Evolutionary conservation across 2,329 filamentous ascomycete species (phyloP), one percentile per base, ranked within the genome.

Genomic region (Microdochium nivale): DNA sequence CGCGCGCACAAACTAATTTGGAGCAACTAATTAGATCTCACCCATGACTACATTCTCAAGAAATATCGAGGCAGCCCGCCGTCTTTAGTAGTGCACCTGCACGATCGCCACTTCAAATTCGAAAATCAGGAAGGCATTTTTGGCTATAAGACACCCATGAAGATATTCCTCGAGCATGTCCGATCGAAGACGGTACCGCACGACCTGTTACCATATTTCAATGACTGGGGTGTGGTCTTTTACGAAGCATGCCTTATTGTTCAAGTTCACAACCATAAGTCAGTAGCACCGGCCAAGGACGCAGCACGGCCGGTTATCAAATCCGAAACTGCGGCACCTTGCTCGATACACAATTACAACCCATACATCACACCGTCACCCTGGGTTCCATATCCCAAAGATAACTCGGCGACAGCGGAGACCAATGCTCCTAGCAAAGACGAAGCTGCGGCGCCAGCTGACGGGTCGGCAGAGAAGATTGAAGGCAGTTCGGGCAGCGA

Each of bases 171-270:
- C 35, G 84, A 95, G 58, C 90, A 96, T 66, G 68, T 97, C 47
- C 79, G 79, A 57, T 75, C 73, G 43, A 81, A 86, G 52, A 95
- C 89, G 0, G 76, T 99, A 33, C 94, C 94, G 1, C 90, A 96
- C 67, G 90, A 96, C 59, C 82, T 97, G 65, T 72, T 97, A 11
- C 83, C 87, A 48, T 86, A 92, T 58, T 81, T 99, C 51, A 77
- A 84, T 25, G 77, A 82, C 48, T 76, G 77, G 19, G 82, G 83
- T 21, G 86, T 96, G 14, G 77, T 79, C 10, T 97, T 96, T 65
- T 99, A 97, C 65, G 91, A 97, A 67, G 90, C 88, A 30, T 96
- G 92, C 63, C 78, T 99, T 52, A 97, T 99, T 59, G 90, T 99
- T 33, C 86, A 95, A 67, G 75, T 97, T n/a, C 81, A 95, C 61